Evolutionary conservation across 2,329 filamentous ascomycete species (phyloP).

Genomic region (Mariannaea elegans): DNA sequence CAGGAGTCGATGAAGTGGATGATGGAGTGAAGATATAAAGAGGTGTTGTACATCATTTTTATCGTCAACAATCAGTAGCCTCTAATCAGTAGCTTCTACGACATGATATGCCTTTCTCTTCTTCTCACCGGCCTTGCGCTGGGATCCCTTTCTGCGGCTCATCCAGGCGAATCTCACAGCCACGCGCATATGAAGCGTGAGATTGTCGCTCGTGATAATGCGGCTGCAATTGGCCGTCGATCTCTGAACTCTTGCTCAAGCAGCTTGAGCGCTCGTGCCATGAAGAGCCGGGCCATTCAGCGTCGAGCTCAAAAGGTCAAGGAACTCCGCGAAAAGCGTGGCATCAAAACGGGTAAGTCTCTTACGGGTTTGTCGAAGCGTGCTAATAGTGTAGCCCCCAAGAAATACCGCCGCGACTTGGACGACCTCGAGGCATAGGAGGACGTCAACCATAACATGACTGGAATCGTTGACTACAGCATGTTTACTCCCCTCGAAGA

Average conservation of each 20-base stretch:
- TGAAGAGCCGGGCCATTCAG: slow-evolving; percentile 15
- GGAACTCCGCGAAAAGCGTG: slow-evolving; percentile 8
- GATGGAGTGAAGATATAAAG: neutral
- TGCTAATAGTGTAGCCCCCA: slow-evolving; percentile 4
- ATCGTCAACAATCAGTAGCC: neutral
- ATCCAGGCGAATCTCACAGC: slow-evolving; percentile 17
- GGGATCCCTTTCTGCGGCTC: slow-evolving; percentile 3
- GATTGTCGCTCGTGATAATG: slow-evolving; percentile 15
- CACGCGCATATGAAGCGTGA: slow-evolving; percentile 20
- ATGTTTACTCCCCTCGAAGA: slow-evolving; percentile 17
- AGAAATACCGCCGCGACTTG: slow-evolving; percentile 24
- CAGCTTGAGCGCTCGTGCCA: neutral
- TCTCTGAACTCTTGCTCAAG: slow-evolving; percentile 11
- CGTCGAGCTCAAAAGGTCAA: slow-evolving; percentile 15
- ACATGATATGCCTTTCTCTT: slow-evolving; percentile 1
- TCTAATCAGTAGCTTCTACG: neutral
- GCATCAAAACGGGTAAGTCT: slow-evolving; percentile 15
- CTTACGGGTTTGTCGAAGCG: neutral
- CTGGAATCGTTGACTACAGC: slow-evolving; percentile 1
- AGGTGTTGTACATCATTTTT: neutral
- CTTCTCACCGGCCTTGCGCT: slow-evolving; percentile 8
- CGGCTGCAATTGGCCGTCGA: slow-evolving; percentile 14
- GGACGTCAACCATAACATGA: slow-evolving; percentile 24
- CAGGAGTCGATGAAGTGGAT: neutral
- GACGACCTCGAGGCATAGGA: slow-evolving; percentile 19